Evolutionary conservation across 768 basidiomycete species (phyloP).

Genomic region (Panus rudis): DNA sequence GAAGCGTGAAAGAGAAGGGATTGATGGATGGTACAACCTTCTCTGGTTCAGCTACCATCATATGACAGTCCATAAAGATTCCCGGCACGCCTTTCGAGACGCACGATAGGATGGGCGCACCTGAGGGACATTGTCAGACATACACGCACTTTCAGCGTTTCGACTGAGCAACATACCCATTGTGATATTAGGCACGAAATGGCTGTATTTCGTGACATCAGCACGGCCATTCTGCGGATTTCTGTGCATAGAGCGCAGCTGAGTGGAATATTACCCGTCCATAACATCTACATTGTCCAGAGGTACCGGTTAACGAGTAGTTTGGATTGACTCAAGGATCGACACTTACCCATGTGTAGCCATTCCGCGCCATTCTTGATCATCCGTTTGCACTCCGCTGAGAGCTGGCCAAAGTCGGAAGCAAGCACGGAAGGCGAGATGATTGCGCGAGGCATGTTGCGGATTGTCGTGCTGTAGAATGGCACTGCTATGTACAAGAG

Average conservation of each 20-base stretch:
- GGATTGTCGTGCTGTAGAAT: not conserved
- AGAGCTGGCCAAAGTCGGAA: slow-evolving; percentile 93
- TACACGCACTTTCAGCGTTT: no score
- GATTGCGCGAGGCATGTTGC: slow-evolving; percentile 76
- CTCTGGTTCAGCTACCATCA: slow-evolving; percentile 97
- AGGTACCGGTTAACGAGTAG: not conserved
- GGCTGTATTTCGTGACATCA: slow-evolving; percentile 40
- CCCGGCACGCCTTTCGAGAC: slow-evolving; percentile 83
- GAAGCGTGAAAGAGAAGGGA: not conserved
- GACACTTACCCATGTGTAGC: slow-evolving; percentile 89
- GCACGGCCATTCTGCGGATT: not conserved
- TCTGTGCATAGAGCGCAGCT: no score
- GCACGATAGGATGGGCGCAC: slow-evolving; percentile 81
- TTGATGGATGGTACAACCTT: slow-evolving; percentile 41
- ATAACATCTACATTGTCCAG: slow-evolving; percentile 66
- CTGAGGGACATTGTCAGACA: slow-evolving; percentile 32
- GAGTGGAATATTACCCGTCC: slow-evolving; percentile 66
- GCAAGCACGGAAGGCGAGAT: slow-evolving; percentile 97
- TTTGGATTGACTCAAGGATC: not conserved
- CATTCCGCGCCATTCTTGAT: slow-evolving; percentile 93
- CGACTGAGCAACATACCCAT: no score
- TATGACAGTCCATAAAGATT: slow-evolving; percentile 99
- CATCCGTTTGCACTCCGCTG: slow-evolving; percentile 95
- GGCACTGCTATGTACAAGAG: not conserved
- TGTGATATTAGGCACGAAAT: slow-evolving; percentile 98